phyloP scores from a whole-genome alignment of 2,329 filamentous ascomycete species.

The Fusarium tanahbumbuense region DNA sequence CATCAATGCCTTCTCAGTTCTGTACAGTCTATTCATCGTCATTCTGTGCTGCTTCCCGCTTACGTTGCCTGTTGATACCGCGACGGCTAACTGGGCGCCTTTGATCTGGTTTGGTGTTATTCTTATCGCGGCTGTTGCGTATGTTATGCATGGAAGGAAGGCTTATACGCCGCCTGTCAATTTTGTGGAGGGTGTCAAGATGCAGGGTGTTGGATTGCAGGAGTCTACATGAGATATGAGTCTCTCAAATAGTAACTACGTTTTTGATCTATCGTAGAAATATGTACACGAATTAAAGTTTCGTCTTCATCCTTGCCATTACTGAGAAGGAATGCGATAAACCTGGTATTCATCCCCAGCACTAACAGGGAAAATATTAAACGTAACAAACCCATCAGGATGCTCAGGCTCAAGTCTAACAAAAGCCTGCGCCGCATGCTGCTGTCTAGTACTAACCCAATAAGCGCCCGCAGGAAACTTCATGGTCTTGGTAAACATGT shows the following conservation, averaged over 20 bases:
- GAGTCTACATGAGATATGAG: constrained; percentile 4
- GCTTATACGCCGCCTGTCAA: constrained; percentile 24
- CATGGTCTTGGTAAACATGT: constrained; percentile 27
- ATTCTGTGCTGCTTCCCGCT: constrained; percentile 30
- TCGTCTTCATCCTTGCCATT: no score
- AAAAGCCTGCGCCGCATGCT: constrained; percentile 48
- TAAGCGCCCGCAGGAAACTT: constrained; percentile 47
- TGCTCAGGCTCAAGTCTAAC: constrained; percentile 49
- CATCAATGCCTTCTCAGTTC: constrained; percentile 24
- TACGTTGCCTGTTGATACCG: constrained; percentile 11
- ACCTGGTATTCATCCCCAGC: constrained; percentile 49
- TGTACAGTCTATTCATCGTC: constrained; percentile 31
- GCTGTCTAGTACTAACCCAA: constrained; percentile 48
- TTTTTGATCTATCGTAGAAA: background rate
- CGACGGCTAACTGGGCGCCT: constrained; percentile 27
- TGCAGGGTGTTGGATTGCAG: constrained; percentile 17
- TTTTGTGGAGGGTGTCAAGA: constrained; percentile 23
- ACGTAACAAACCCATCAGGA: constrained; percentile 48
- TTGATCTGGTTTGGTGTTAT: constrained; percentile 30
- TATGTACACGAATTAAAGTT: background rate
- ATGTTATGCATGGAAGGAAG: constrained; percentile 9
- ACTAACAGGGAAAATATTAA: constrained; percentile 47
- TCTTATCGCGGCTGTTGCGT: constrained; percentile 10
- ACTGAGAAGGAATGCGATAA: constrained; percentile 36
- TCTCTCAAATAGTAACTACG: background rate